A percentile compares a stretch with the other conserved stretches of the same genome.
These are phyloP conservation scores for Boletus pseudopeckii DNA, from an alignment of 768 basidiomycete species.

Conservation along the genomic window DNA sequence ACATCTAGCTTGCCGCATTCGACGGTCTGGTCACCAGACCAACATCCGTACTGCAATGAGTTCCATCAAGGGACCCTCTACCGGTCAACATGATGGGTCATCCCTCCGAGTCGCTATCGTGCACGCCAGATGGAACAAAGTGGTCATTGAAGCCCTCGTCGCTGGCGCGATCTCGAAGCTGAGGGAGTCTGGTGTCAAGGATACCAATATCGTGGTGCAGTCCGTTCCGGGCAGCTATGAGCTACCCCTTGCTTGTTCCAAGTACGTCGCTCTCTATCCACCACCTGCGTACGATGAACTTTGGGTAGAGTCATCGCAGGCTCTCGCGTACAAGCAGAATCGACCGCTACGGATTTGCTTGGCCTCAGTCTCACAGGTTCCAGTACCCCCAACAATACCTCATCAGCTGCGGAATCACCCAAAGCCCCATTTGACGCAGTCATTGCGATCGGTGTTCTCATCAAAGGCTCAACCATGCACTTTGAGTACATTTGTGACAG, in stretches of 20 bases:
- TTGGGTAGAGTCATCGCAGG: conserved; percentile 77
- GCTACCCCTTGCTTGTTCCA: conserved; percentile 80
- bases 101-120: conserved; percentile 84
- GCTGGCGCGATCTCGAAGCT: conserved; percentile 77
- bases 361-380: conserved; percentile 48
- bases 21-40: not conserved
- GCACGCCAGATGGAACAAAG: conserved; percentile 93
- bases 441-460: conserved; percentile 96
- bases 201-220: conserved; percentile 85
- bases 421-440: conserved; percentile 85
- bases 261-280: conserved; percentile 47
- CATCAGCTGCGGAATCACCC: conserved; percentile 38
- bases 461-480: conserved; percentile 98
- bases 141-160: conserved; percentile 82
- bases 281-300: conserved; percentile 4
- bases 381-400: conserved; percentile 32
- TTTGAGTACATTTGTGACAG: conserved; percentile 98
- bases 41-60: conserved; percentile 13
- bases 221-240: conserved; percentile 95
- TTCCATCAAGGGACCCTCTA: conserved; percentile 75
- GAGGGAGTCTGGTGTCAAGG: conserved; percentile 81
- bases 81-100: conserved; percentile 72
- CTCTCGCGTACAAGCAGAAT: conserved; percentile 75
- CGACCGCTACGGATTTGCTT: conserved; percentile 73
- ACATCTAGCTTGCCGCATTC: conserved; percentile 5